phyloP scores from a whole-genome alignment of 805 yeast genomes.

The Komagataella mondaviorum region DNA sequence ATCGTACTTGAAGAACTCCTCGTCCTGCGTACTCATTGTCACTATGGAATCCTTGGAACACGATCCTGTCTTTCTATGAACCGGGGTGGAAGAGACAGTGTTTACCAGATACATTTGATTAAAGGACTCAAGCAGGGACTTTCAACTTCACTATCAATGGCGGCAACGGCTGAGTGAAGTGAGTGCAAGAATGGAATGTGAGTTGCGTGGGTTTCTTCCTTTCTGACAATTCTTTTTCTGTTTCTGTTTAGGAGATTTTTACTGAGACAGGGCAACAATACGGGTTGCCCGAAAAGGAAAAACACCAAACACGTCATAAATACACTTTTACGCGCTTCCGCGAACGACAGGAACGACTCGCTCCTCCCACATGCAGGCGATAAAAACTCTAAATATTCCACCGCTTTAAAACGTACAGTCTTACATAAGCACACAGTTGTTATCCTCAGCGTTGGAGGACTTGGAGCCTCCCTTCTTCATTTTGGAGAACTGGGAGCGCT shows the following conservation, averaged over 20 bases:
- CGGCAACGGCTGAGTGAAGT: not conserved
- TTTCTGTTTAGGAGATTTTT: not conserved
- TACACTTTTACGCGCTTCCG: not conserved
- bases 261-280: not conserved
- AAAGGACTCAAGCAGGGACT: not conserved
- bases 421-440: conserved; percentile 19
- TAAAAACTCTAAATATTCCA: not conserved
- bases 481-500: not conserved
- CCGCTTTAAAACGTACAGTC: too few relatives aligned
- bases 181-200: not conserved
- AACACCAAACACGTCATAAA: not conserved
- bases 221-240: not conserved
- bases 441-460: conserved; percentile 5
- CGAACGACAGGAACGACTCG: not conserved
- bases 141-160: not conserved
- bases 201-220: not conserved
- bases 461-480: conserved; percentile 5
- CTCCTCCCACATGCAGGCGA: not conserved
- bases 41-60: conserved; percentile 15
- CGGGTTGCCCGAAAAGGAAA: not conserved
- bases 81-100: not conserved
- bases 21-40: conserved; percentile 12
- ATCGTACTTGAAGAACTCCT: conserved; percentile 16
- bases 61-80: conserved; percentile 10
- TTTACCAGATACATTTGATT: not conserved